Base-by-base conservation (phyloP, 306 rosid species). In the Cicer judaicum region DNA sequence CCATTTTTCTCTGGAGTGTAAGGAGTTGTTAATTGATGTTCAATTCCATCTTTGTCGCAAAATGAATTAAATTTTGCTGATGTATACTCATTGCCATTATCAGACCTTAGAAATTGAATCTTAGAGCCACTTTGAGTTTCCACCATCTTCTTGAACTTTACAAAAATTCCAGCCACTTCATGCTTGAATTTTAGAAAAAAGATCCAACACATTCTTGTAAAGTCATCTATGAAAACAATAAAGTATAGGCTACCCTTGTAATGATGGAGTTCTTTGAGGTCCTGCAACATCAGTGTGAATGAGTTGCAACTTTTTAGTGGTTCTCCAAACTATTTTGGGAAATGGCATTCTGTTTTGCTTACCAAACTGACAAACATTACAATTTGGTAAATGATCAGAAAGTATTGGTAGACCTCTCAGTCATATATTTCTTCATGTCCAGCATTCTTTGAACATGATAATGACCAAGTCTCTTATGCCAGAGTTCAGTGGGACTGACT, bases 221-320 rank as follows among this genome's bases (percentile, higher is more conserved):
- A 41, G 9, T 41, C 44, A 41, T 41, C 44, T 41, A 6, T 41
- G 44, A 7, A 41, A 41, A 41, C 9, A 41, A 41, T 41, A 8
- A 7, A 41, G 9, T 41, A 41, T 6, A 41, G 44, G 44, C 44
- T 41, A 41, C 44, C 44, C 44, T 6, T 41, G 7, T 41, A 41
- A 41, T 41, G 44, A 41, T 41, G 44, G 44, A 41, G 44, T 41
- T 41, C 10, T 7, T 41, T n/a, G 41, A 68, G 47, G 68, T 62
- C 68, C 16, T 6, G 11, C 68, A 46, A 39, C 49, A 63, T 63
- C 49, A n/a, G 71, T 67, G n/a, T 67, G 72, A 67, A 67, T 67
- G 15, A 67, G 57, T 3, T 67, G 21, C 57, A 47, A 1, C 41
- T 46, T 21, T 67, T 46, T 18, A 47, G 40, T 18, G 71, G 55